Evolutionary conservation across 805 yeast species (phyloP), one percentile per base, ranked within the genome.

Genomic region (Ogataea polymorpha): DNA sequence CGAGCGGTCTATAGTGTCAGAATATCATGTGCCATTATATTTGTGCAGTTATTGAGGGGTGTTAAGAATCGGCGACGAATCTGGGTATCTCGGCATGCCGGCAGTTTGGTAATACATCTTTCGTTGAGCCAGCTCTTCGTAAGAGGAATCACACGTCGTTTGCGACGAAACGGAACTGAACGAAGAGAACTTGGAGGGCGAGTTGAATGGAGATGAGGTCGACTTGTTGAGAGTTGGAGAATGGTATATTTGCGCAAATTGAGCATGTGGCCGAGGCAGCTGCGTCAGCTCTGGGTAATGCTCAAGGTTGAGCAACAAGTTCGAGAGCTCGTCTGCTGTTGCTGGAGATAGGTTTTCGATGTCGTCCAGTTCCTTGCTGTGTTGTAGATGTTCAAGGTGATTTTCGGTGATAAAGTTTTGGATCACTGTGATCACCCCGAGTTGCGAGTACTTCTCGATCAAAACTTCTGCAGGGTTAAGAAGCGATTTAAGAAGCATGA

Each of bases 341-440:
- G 31, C 43, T 14, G 31, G 46, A 9, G 43, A 31, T 26, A 42
- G 32, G 35, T 32, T 28, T 12, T 51, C 55, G 15, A 49, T 26
- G 24, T 44, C 48, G 13, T 49, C 50, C 38, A 51, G 30, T 3
- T 54, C 52, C 25, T 53, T 53, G 36, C 42, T 49, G 38, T n/a
- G 50, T 18, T 23, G 43, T n/a, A 47, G 28, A 6, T 46, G 43
- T 7, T 39, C 44, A 14, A 58, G 47, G 16, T 52, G 50, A 28
- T 55, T 56, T 30, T 59, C 61, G 11, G 55, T 29, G 28, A 63
- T 46, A 35, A 62, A 65, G 30, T 53, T 57, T 23, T 56, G 54
- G 21, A 65, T 56, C 14, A 74, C 79, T 13, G 70, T 71, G n/a
- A 74, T 66, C 10, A 77, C 82, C 1, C 82, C 82, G 36, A 75